A percentile compares a stretch with the other conserved stretches of the same genome.
These are phyloP conservation scores for Suillus luteus DNA, from an alignment of 768 basidiomycete species.

Conservation along the genomic window DNA sequence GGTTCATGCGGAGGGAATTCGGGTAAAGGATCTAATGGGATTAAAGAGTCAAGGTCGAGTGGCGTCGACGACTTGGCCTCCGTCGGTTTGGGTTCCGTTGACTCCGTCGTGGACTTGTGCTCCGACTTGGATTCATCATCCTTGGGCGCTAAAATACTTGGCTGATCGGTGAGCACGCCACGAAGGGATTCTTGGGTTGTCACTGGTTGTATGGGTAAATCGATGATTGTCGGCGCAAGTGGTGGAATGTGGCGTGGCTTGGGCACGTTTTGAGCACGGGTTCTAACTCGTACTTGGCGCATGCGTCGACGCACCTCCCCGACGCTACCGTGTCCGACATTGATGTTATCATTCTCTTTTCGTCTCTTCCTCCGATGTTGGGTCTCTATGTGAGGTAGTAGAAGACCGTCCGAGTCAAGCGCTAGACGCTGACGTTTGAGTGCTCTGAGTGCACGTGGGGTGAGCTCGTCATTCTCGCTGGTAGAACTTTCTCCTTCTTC, in stretches of 20 bases:
- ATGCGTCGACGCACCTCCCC: slow-evolving; percentile 12
- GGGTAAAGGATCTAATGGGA: slow-evolving; percentile 29
- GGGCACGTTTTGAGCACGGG: slow-evolving; percentile 10
- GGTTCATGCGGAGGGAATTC: neutral
- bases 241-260: slow-evolving; percentile 7
- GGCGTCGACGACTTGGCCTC: slow-evolving; percentile 4
- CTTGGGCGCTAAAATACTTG: slow-evolving; percentile 13
- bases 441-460: slow-evolving; percentile 35
- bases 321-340: neutral
- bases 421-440: slow-evolving; percentile 36
- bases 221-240: neutral
- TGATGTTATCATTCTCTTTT: slow-evolving; percentile 21
- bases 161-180: slow-evolving; percentile 8
- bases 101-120: neutral
- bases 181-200: neutral
- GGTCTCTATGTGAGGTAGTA: slow-evolving; percentile 15
- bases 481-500: neutral
- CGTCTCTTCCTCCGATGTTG: slow-evolving; percentile 22
- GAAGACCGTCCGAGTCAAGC: slow-evolving; percentile 31
- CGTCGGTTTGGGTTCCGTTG: neutral
- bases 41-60: slow-evolving; percentile 29
- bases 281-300: slow-evolving; percentile 5
- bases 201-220: neutral
- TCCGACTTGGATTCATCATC: slow-evolving; percentile 9
- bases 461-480: slow-evolving; percentile 28